A percentile compares a stretch with the other conserved stretches of the same genome.
Evolutionary conservation across 2,329 filamentous ascomycete species (phyloP).

Genomic region (Emmonsia crescens): DNA sequence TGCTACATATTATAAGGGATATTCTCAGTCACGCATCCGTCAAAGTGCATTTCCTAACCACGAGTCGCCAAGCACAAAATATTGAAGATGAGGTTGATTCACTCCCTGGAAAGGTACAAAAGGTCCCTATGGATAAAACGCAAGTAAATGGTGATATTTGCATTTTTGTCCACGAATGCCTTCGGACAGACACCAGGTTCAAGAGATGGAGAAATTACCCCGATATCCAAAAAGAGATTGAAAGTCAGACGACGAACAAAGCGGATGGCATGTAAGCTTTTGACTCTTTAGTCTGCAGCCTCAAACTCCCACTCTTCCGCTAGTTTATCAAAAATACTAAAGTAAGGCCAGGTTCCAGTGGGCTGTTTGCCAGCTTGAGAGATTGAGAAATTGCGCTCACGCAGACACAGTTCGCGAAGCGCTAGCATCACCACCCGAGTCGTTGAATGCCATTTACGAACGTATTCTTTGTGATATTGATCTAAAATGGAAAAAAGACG

Average conservation of each 20-base stretch:
- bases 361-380: background rate
- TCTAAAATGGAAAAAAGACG: slow-evolving; percentile 10
- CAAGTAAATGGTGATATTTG: background rate
- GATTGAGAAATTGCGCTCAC: background rate
- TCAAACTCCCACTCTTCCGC: slow-evolving; percentile 8
- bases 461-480: slow-evolving; percentile 19
- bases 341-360: background rate
- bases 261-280: slow-evolving; percentile 11
- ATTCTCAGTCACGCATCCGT: background rate
- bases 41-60: slow-evolving; percentile 10
- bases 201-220: background rate
- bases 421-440: slow-evolving; percentile 1
- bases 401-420: background rate
- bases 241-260: background rate
- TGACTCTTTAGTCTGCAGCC: background rate
- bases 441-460: slow-evolving; percentile 18
- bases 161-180: background rate
- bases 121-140: background rate
- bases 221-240: background rate
- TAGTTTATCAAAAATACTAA: background rate
- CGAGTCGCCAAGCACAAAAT: slow-evolving; percentile 11
- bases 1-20: background rate
- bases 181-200: background rate
- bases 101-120: background rate
- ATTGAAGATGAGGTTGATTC: slow-evolving; percentile 7